Base-by-base conservation (phyloP, 2,329 filamentous ascomycete genomes). In the Pseudogymnoascus sp. region DNA sequence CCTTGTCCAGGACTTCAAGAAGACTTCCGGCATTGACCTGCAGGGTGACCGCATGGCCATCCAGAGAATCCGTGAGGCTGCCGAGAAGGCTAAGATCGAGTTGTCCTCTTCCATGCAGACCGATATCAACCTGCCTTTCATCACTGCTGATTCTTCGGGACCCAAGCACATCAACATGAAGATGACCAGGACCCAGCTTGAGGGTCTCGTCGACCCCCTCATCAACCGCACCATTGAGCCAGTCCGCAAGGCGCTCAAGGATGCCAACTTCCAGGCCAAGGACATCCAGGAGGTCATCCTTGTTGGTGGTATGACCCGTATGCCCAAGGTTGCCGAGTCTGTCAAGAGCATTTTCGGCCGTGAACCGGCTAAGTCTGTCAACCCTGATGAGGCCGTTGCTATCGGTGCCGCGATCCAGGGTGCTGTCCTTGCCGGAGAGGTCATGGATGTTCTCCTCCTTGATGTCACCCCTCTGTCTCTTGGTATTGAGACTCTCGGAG, bases 11-110 rank as follows among this genome's bases (percentile, higher is more conserved):
- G 87, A 95, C 74, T 97, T 97, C 85, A 97, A 97, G 89, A 93
- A 91, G 80, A 90, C 96, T 70, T 91, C 90, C 67, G 88, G 89
- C 67, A 89, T 97, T 68, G 93, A 97, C 75, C 86, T 97, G 69
- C 89, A 91, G 64, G 80, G 79, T 73, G 93, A 97, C 82, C 92
- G 93, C 77, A 97, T 97, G 92, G 93, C 93, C 71, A 96, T 97
- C 74, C 93, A 97, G 85, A 88, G 93, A 86, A 97, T 97, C 76
- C 92, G 93, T 80, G 93, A 97, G 82, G 93, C 92, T 70, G 92
- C 92, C 70, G 93, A 97, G 85, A 97, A 97, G 87, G 93, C 93
- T 75, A 97, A 97, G 90, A 97, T 97, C 73, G 93, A 97, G 81
- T 83, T 97, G 69, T 97, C 93, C 10, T 97, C 92, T 35, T 92